These are phyloP conservation scores for Arthrobotrys megalospora DNA, from an alignment of 2,329 filamentous ascomycete species.

Conservation along the genomic window DNA sequence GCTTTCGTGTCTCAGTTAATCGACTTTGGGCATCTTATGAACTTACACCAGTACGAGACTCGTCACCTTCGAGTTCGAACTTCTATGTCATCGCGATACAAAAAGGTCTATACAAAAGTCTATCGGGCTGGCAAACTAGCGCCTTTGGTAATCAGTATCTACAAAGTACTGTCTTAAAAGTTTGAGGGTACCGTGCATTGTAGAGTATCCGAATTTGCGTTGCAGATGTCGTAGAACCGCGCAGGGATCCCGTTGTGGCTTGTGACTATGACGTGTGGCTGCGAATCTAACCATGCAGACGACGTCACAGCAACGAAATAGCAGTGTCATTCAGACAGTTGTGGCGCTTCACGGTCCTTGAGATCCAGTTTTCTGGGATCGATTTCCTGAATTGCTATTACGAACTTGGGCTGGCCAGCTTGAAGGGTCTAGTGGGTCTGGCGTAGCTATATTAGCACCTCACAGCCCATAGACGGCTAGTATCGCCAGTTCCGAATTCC, in stretches of 20 bases:
- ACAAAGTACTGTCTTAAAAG: too few species aligned
- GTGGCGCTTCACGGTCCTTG: conserved; percentile 26
- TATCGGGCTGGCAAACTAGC: too few species aligned
- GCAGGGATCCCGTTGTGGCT: conserved; percentile 5
- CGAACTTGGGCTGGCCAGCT: neutral
- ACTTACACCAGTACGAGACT: too few species aligned
- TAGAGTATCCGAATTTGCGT: too few species aligned
- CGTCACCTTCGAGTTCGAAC: too few species aligned
- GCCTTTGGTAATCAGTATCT: too few species aligned
- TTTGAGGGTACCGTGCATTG: too few species aligned
- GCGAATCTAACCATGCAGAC: neutral
- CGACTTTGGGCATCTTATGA: too few species aligned
- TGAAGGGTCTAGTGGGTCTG: conserved; percentile 1
- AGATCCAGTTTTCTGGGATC: conserved; percentile 19
- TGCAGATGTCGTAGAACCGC: too few species aligned
- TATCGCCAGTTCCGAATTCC: neutral
- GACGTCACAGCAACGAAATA: conserved; percentile 51
- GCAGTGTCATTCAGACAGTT: conserved; percentile 19
- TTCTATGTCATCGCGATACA: too few species aligned
- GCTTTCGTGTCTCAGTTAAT: too few species aligned
- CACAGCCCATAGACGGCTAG: conserved; percentile 11
- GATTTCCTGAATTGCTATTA: conserved; percentile 20
- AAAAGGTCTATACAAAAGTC: too few species aligned
- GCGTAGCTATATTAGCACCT: conserved; percentile 27
- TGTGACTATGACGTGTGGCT: neutral